phyloP scores from a whole-genome alignment of 768 basidiomycete genomes.

The Termitomyces sp. region DNA sequence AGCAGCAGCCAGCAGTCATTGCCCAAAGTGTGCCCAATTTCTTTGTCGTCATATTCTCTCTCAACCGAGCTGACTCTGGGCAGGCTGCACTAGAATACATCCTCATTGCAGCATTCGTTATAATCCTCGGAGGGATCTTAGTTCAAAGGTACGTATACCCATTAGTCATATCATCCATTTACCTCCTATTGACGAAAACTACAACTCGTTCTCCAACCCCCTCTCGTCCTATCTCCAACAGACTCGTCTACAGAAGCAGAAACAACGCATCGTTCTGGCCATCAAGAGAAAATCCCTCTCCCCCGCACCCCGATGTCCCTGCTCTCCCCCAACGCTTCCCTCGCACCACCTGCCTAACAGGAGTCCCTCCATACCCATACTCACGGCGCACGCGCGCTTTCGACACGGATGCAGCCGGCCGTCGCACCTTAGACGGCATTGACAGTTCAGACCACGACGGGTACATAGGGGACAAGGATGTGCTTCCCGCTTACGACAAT shows the following conservation, averaged over 20 bases:
- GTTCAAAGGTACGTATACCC: slow-evolving; percentile 19
- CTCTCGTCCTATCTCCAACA: not conserved
- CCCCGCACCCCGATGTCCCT: not conserved
- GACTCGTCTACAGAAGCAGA: not conserved
- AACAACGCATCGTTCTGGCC: slow-evolving; percentile 8
- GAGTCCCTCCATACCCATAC: slow-evolving; percentile 15
- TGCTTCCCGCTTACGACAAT: slow-evolving; percentile 44
- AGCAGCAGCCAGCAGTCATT: slow-evolving; percentile 6
- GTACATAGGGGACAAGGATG: slow-evolving; percentile 37
- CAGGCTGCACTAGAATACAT: slow-evolving; percentile 29
- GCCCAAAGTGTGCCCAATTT: slow-evolving; percentile 19
- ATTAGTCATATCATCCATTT: not conserved
- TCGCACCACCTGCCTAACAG: slow-evolving; percentile 20
- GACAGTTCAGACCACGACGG: slow-evolving; percentile 25
- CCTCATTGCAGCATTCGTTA: slow-evolving; percentile 22
- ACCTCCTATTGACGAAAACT: slow-evolving; percentile 1
- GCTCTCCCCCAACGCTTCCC: slow-evolving; percentile 11
- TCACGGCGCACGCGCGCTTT: slow-evolving; percentile 26
- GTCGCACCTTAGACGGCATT: slow-evolving; percentile 22
- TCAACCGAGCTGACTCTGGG: not conserved
- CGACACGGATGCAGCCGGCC: slow-evolving; percentile 38
- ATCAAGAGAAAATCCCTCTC: not conserved
- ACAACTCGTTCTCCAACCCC: not conserved
- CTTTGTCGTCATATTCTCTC: not conserved
- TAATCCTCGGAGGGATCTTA: slow-evolving; percentile 19